Evolutionary conservation across 495 filamentous ascomycete genomes (phyloP), one percentile per base, ranked within the genome.

Genomic region (Halenospora varia): DNA sequence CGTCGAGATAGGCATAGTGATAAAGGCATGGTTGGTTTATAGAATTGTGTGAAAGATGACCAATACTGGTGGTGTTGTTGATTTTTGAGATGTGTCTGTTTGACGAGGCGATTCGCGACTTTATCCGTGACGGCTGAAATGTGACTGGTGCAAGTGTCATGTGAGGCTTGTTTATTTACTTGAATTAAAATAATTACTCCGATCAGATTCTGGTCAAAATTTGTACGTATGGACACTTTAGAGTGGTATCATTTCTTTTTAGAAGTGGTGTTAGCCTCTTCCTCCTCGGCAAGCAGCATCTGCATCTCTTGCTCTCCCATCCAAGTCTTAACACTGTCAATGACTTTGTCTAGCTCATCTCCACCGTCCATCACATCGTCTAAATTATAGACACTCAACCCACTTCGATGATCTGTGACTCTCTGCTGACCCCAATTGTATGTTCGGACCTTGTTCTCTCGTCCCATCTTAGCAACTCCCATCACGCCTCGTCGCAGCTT

Each of bases 341-440:
- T 90, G 22, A 96, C 70, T 58, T 77, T 84, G 35, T 89, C 89
- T 45, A 97, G 66, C 0, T 75, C 80, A 53, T 85, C 78, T 11
- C 87, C 86, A 11, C 89, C 89, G 41, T 79, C 80, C 55, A 97
- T 77, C 26, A 97, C 87, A 66, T 88, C 83, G 49, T 88, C 85
- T 53, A 98, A 72, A 70, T 94, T 88, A 68, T 94, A 85, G 13
- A 94, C 73, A 49, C 88, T 92, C 25, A 90, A 67, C 2, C 92
- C 93, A 67, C 85, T 89, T 24, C 94, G 77, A 71, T 98, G 94
- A 75, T 98, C 94, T 2, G 94, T 97, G 60, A 95, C 92, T 50
- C 94, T 79, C 71, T 91, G 90, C 72, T 98, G 95, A 26, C 82
- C 82, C 75, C 86, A 98, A 73, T 97, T 96, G 68, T 98, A 98